Percentiles rank a stretch among this genome's conserved stretches.
phyloP scores from a whole-genome alignment of 1,284 basidiomycete species.

The Puccinia horiana region DNA sequence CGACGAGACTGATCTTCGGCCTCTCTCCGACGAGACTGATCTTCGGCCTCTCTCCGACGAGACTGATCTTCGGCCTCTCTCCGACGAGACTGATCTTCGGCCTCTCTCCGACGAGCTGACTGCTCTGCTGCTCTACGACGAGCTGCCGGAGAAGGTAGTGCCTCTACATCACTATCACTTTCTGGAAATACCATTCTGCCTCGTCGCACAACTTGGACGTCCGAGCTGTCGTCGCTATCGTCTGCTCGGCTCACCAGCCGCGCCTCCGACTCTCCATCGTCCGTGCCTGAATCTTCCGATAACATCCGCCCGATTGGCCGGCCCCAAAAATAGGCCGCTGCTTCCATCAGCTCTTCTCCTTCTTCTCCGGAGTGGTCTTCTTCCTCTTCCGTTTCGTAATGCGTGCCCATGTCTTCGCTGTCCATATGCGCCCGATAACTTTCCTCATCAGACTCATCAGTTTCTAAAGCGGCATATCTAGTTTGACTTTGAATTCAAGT shows the following conservation, averaged over 20 bases:
- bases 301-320: not conserved
- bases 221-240: not conserved
- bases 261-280: constrained; percentile 13
- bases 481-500: no score
- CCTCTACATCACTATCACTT: constrained; percentile 3
- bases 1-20: not conserved
- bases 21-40: no score
- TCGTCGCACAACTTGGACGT: constrained; percentile 6
- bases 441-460: constrained; percentile 17
- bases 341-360: not conserved
- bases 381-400: constrained; percentile 10
- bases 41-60: no score
- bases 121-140: no score
- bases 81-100: no score
- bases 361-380: not conserved
- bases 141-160: not conserved
- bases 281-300: not conserved
- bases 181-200: not conserved
- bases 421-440: not conserved
- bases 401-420: constrained; percentile 25
- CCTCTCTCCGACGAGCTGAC: no score
- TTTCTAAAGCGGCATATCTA: constrained; percentile 7
- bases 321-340: not conserved
- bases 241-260: not conserved
- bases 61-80: no score